These are phyloP conservation scores for Rosa persica DNA, from an alignment of 306 rosid species.

Conservation along the genomic window DNA sequence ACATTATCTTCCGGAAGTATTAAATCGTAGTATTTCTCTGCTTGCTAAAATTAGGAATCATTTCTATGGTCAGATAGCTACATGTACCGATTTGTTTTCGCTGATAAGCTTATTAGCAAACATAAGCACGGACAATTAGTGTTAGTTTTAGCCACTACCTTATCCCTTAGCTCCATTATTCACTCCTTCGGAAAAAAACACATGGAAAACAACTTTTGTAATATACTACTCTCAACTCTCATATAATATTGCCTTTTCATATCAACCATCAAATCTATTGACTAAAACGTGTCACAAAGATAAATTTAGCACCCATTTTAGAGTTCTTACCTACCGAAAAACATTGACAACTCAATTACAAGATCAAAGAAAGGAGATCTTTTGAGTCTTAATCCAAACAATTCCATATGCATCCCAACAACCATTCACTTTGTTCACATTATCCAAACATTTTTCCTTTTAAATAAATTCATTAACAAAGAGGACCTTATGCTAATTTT, in stretches of 20 bases:
- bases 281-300: neutral
- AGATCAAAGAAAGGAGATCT: neutral
- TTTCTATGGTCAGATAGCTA: neutral
- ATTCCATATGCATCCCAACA: slow-evolving; percentile 13
- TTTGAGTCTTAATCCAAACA: neutral
- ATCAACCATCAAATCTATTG: neutral
- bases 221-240: neutral
- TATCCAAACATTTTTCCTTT: neutral
- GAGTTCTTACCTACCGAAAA: neutral
- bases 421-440: slow-evolving; percentile 1
- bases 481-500: neutral
- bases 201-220: neutral
- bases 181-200: slow-evolving; percentile 6
- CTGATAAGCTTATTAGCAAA: neutral
- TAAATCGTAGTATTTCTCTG: no score
- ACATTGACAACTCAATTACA: neutral
- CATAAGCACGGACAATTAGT: neutral
- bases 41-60: neutral
- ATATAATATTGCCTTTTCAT: neutral
- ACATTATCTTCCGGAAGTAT: no score
- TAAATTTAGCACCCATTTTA: neutral
- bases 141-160: neutral
- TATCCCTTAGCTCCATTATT: neutral
- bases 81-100: neutral
- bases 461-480: neutral